Conservation (phyloP, 345 rosid species). For the Citrus sp. region DNA sequence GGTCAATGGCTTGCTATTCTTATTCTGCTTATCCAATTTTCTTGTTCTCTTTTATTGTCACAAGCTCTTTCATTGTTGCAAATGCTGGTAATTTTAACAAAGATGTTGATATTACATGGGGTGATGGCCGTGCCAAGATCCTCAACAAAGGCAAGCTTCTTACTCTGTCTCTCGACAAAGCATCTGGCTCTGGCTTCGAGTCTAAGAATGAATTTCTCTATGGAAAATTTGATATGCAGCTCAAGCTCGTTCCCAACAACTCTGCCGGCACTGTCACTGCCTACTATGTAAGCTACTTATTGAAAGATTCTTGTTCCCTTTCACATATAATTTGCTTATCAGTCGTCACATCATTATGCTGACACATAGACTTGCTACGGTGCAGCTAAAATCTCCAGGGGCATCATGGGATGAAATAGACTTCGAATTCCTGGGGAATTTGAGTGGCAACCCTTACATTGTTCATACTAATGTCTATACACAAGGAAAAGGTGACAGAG, state of each 20-base stretch:
- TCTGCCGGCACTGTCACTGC: constrained; percentile 49
- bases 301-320: not conserved
- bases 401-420: constrained; percentile 67
- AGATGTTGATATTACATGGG: constrained; percentile 15
- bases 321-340: not conserved
- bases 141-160: constrained; percentile 28
- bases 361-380: not conserved
- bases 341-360: not conserved
- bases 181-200: constrained; percentile 37
- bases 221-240: constrained; percentile 34
- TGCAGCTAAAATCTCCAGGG: constrained; percentile 59
- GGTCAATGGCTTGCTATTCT: constrained; percentile 5
- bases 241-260: constrained; percentile 40
- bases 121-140: constrained; percentile 29
- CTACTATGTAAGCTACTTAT: constrained; percentile 21
- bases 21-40: not conserved
- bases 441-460: constrained; percentile 58
- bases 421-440: constrained; percentile 74
- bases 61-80: constrained; percentile 1
- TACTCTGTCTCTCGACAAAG: constrained; percentile 26
- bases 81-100: constrained; percentile 12
- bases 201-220: constrained; percentile 32
- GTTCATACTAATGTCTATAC: constrained; percentile 65
- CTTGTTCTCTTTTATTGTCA: not conserved
- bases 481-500: constrained; percentile 68